Evolutionary conservation across 116 monocot species (phyloP).

Genomic region (Phalaenopsis hybrid): DNA sequence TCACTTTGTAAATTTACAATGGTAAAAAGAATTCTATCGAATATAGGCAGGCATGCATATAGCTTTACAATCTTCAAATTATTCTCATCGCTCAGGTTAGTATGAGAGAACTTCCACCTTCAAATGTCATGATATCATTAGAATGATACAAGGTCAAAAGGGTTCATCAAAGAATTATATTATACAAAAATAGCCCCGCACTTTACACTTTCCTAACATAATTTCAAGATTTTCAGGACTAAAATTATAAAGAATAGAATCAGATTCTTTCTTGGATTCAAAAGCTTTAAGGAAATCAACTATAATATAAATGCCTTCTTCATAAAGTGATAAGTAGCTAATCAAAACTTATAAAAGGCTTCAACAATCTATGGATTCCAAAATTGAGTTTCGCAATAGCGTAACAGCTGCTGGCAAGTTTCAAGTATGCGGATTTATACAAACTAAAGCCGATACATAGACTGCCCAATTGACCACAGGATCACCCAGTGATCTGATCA

Average conservation of each 20-base stretch:
- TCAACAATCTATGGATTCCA: not conserved
- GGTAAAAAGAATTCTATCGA: not conserved
- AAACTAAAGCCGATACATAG: not conserved
- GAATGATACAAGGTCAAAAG: not conserved
- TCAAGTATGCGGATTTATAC: not conserved
- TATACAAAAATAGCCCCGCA: not conserved
- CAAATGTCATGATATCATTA: not conserved
- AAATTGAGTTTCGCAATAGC: not conserved
- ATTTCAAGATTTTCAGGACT: not conserved
- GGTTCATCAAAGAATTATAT: too few relatives aligned
- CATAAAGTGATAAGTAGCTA: not conserved
- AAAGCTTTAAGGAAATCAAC: not conserved
- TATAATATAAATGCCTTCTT: not conserved
- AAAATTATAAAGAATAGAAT: not conserved
- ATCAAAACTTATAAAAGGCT: not conserved
- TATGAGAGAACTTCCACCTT: not conserved
- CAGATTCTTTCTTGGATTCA: not conserved
- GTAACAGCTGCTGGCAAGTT: not conserved
- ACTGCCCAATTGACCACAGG: not conserved
- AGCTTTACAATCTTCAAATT: not conserved
- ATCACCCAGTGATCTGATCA: not conserved
- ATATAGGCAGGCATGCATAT: not conserved
- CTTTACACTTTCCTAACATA: not conserved
- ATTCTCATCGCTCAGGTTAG: not conserved
- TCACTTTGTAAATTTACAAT: not conserved